Evolutionary conservation across 2,329 filamentous ascomycete genomes (phyloP), one percentile per base, ranked within the genome.

Genomic region (Monilinia aucupariae): DNA sequence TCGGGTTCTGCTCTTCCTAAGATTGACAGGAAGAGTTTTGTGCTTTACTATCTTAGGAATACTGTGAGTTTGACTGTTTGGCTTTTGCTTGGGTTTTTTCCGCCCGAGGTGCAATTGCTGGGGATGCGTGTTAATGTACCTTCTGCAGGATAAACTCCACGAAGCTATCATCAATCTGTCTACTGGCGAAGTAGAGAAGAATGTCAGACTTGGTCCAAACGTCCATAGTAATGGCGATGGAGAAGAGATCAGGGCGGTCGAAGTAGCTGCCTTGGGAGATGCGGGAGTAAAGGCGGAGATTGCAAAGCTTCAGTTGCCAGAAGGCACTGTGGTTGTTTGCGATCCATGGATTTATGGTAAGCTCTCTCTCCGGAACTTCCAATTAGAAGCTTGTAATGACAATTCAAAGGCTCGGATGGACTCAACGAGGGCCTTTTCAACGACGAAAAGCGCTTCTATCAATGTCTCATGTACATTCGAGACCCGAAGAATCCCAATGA

Each of bases 341-440:
- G 85, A 88, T 64, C 85, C 85, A 8, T 88, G 85, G 85, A 85
- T 85, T 59, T 87, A 86, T 68, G 85, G 82, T 80, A 70, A 50
- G 67, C 56, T 27, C 20, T 27, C 20, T 27, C 2, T 20, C 9
- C 1, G 27, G 9, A 4, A 34, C 22, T n/a, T 13, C 7, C 37
- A 30, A 48, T 6, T 17, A 37, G 22, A 34, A 30, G 61, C 68
- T 15, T 32, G 49, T 50, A 37, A 51, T 62, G n/a, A 58, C 27
- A 10, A 34, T 59, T 37, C 10, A 1, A 32, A 82, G 80, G 80
- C 4, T 79, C 81, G 6, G 81, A 83, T 65, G 81, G 81, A 30
- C 63, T 81, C 65, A 75, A 80, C 43, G 78, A 82, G 9, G 77
- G 73, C 7, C 71, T 77, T 20, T 78, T 79, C 65, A 78, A 72